A percentile compares a stretch with the other conserved stretches of the same genome.
phyloP scores from a whole-genome alignment of 306 rosid genomes.

The Amphicarpaea edgeworthii region DNA sequence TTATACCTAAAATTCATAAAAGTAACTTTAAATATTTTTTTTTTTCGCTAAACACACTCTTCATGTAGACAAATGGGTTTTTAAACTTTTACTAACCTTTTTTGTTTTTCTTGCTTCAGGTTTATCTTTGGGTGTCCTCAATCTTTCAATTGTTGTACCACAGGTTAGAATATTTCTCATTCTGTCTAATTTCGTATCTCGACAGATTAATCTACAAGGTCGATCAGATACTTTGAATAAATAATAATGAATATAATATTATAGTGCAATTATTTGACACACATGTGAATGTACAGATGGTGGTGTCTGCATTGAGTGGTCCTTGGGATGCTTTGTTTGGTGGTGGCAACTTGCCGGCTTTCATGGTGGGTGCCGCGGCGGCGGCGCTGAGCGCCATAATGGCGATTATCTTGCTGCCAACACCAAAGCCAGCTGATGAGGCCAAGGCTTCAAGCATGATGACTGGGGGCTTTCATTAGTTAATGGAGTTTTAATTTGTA shows the following conservation, averaged over 20 bases:
- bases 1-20: neutral
- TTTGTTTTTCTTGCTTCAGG: conserved; percentile 47
- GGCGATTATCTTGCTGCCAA: conserved; percentile 61
- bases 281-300: conserved; percentile 51
- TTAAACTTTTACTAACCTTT: neutral
- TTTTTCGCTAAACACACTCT: neutral
- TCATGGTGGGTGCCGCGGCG: conserved; percentile 63
- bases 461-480: conserved; percentile 42
- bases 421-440: conserved; percentile 52
- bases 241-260: neutral
- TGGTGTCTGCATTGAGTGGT: conserved; percentile 66
- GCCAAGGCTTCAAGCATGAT: conserved; percentile 19
- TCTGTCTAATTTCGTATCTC: neutral
- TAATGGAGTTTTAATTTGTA: neutral
- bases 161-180: conserved; percentile 48
- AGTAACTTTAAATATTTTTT: neutral
- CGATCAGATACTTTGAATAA: too few species aligned
- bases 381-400: conserved; percentile 56
- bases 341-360: conserved; percentile 84
- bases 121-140: conserved; percentile 71
- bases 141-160: conserved; percentile 73
- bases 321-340: conserved; percentile 73
- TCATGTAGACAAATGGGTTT: neutral
- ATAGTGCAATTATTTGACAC: neutral
- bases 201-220: too few species aligned